phyloP scores from a whole-genome alignment of 1,284 basidiomycete genomes.

The Rhodotorula glutinis region DNA sequence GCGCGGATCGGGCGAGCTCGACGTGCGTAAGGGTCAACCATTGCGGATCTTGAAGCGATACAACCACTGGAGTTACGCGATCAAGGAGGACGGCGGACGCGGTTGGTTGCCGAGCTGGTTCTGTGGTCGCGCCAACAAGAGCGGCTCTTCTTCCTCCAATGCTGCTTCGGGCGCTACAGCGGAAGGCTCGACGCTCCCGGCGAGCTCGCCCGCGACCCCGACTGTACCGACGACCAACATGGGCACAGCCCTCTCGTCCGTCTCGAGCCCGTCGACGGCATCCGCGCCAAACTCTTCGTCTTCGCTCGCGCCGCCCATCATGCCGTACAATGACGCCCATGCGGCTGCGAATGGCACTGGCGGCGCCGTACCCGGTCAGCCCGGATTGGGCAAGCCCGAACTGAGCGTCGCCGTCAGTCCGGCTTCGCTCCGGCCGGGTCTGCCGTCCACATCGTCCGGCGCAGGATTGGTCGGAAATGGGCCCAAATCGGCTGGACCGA shows the following conservation, averaged over 20 bases:
- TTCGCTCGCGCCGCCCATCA: no score
- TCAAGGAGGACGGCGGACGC: conserved; percentile 82
- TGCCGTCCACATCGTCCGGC: background rate
- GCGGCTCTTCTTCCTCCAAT: conserved; percentile 1
- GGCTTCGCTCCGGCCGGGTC: background rate
- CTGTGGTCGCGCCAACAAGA: conserved; percentile 30
- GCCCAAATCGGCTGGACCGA: background rate
- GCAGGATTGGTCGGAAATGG: background rate
- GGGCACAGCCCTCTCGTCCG: background rate
- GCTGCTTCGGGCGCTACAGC: background rate
- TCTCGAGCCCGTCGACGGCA: background rate
- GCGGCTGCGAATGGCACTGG: no score
- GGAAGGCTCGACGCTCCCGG: background rate
- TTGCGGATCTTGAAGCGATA: conserved; percentile 94
- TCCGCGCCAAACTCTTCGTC: background rate
- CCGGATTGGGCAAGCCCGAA: background rate
- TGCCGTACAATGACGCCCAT: no score
- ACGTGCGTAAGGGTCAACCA: conserved; percentile 77
- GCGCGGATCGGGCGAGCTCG: conserved; percentile 83
- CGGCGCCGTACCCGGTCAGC: background rate
- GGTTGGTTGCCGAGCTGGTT: conserved; percentile 66
- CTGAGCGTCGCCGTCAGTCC: conserved; percentile 2
- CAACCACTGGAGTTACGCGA: conserved; percentile 81
- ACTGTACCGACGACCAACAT: background rate
- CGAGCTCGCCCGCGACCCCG: background rate